Conservation (phyloP, 345 rosid genomes). For the Cardamine occulta region DNA sequence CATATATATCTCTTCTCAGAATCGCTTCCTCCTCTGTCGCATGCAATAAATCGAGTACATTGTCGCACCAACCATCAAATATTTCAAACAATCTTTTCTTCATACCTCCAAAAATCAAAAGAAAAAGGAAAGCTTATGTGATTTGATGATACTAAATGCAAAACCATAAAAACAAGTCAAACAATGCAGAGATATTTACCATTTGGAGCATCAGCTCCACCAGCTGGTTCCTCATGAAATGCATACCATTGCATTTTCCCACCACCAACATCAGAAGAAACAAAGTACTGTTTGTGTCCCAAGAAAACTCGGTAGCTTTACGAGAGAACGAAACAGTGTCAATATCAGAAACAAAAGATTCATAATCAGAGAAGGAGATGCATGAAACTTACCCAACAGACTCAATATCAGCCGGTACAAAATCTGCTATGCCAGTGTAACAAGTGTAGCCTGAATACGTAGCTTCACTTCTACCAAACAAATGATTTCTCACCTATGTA, state of each 20-base stretch:
- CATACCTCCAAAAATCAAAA: conserved; percentile 53
- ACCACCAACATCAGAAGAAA: conserved; percentile 93
- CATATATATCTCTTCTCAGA: conserved; percentile 90
- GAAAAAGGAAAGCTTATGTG: background rate
- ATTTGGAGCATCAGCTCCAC: conserved; percentile 67
- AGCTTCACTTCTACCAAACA: conserved; percentile 78
- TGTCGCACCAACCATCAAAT: conserved; percentile 94
- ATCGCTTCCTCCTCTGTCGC: conserved; percentile 83
- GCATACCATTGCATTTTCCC: conserved; percentile 99
- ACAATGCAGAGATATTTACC: conserved; percentile 48
- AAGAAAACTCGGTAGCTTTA: conserved; percentile 85
- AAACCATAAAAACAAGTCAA: conserved; percentile 34
- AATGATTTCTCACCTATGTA: conserved; percentile 72
- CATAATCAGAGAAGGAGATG: conserved; percentile 23
- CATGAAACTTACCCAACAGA: conserved; percentile 66
- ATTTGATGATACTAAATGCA: conserved; percentile 9
- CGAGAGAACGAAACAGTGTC: conserved; percentile 27
- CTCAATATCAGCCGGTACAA: conserved; percentile 87
- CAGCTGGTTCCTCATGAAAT: conserved; percentile 79
- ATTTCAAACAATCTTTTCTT: conserved; percentile 80
- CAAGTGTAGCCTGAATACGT: conserved; percentile 89
- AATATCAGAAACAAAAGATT: conserved; percentile 21
- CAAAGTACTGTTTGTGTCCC: conserved; percentile 97
- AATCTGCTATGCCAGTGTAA: conserved; percentile 94
- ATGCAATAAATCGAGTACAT: conserved; percentile 69